These are phyloP conservation scores for Pisolithus microcarpus DNA, from an alignment of 768 basidiomycete species.

Conservation along the genomic window DNA sequence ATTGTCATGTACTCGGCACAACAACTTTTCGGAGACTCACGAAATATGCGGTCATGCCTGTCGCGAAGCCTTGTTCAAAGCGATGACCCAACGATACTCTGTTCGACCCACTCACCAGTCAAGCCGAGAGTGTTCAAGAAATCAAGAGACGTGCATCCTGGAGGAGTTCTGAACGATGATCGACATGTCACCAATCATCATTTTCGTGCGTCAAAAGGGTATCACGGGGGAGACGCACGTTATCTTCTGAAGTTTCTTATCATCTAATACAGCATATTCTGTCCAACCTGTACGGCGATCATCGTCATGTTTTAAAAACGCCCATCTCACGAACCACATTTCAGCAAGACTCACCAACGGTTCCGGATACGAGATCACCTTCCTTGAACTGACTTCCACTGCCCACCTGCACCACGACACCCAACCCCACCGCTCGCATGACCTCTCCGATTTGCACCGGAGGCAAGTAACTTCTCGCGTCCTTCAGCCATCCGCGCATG, in stretches of 20 bases:
- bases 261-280: slow-evolving; percentile 61
- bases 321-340: neutral
- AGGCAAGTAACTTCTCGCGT: slow-evolving; percentile 61
- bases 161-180: slow-evolving; percentile 37
- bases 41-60: slow-evolving; percentile 86
- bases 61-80: neutral
- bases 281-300: slow-evolving; percentile 55
- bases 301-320: too few relatives aligned
- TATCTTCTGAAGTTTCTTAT: slow-evolving; percentile 44
- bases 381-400: slow-evolving; percentile 45
- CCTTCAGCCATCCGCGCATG: slow-evolving; percentile 78
- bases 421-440: slow-evolving; percentile 69
- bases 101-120: slow-evolving; percentile 43
- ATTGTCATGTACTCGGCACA: too few relatives aligned
- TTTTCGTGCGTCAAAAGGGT: neutral
- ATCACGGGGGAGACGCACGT: slow-evolving; percentile 36
- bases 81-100: neutral
- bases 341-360: slow-evolving; percentile 43
- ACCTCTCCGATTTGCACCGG: slow-evolving; percentile 69
- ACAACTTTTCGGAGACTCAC: slow-evolving; percentile 33
- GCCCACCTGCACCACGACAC: slow-evolving; percentile 55
- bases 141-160: slow-evolving; percentile 63
- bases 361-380: slow-evolving; percentile 65
- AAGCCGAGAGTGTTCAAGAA: slow-evolving; percentile 74
- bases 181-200: neutral